phyloP scores from a whole-genome alignment of 345 rosid species.

The Citrus unshiu region DNA sequence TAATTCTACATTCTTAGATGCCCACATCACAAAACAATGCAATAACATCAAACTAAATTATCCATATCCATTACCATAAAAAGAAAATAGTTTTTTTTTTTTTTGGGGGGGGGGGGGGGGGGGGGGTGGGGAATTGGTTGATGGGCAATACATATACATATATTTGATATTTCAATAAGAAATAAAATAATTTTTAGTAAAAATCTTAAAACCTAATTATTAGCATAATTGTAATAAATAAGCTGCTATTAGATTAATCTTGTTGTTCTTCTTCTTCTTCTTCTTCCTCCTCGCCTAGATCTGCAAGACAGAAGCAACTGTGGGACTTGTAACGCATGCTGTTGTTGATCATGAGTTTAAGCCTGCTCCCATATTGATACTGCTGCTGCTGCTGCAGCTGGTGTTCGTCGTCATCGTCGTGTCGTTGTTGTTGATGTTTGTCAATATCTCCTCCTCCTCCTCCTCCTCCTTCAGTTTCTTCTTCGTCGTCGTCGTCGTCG shows the following conservation, averaged over 20 bases:
- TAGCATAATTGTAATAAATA: too few relatives aligned
- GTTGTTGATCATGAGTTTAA: not conserved
- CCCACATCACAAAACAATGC: not conserved
- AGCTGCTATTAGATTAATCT: too few relatives aligned
- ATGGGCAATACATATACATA: too few relatives aligned
- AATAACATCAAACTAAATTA: not conserved
- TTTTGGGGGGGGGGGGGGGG: too few relatives aligned
- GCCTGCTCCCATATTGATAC: constrained; percentile 9
- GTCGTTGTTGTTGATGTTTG: not conserved
- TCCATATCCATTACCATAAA: not conserved
- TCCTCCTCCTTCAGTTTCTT: not conserved
- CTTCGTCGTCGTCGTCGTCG: not conserved
- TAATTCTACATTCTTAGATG: too few relatives aligned
- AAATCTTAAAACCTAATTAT: too few relatives aligned
- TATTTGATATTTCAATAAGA: not conserved
- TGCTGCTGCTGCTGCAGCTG: not conserved
- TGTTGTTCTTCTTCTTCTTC: not conserved
- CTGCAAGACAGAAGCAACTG: constrained; percentile 70
- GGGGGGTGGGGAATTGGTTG: too few relatives aligned
- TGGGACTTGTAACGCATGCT: constrained; percentile 36
- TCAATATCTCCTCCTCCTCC: not conserved
- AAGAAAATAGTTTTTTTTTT: too few relatives aligned
- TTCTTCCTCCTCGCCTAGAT: constrained; percentile 50
- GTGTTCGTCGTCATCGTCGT: not conserved
- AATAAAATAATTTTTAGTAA: not conserved